A percentile compares a stretch with the other conserved stretches of the same genome.
Evolutionary conservation across 2,329 filamentous ascomycete species (phyloP).

Genomic region (Hypoxylon sp.): DNA sequence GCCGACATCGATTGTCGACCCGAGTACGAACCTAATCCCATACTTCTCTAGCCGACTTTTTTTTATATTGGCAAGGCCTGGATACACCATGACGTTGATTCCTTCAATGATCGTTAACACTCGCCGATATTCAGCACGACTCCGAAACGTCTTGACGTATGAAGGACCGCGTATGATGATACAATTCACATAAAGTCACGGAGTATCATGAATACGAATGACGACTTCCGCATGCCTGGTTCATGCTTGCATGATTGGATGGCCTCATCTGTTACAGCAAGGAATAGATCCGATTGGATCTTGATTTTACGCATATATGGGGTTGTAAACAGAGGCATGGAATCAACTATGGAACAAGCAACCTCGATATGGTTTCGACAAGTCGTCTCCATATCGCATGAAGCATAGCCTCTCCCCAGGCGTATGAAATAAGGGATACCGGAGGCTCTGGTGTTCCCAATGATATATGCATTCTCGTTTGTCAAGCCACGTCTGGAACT

Average conservation of each 20-base stretch:
- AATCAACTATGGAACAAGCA: constrained; percentile 29
- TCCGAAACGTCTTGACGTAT: constrained; percentile 36
- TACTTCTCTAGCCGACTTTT: constrained; percentile 21
- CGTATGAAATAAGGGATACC: constrained; percentile 22
- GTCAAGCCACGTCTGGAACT: constrained; percentile 35
- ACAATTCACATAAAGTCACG: constrained; percentile 49
- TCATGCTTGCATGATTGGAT: constrained; percentile 36
- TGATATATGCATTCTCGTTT: constrained; percentile 43
- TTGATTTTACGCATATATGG: constrained; percentile 38
- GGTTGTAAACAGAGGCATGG: constrained; percentile 24
- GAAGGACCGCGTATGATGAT: constrained; percentile 41
- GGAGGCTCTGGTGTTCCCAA: constrained; percentile 19
- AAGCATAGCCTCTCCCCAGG: constrained; percentile 20
- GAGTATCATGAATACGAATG: constrained; percentile 51
- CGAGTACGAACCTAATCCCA: constrained; percentile 21
- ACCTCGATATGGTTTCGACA: constrained; percentile 33
- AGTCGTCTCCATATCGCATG: constrained; percentile 22
- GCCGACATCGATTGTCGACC: constrained; percentile 26
- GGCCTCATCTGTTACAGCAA: constrained; percentile 21
- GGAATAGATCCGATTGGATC: constrained; percentile 24
- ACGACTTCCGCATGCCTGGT: constrained; percentile 44
- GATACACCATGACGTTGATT: constrained; percentile 44
- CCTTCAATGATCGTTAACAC: constrained; percentile 25
- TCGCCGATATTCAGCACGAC: constrained; percentile 30
- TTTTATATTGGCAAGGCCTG: constrained; percentile 30